These are phyloP conservation scores for Trichoderma lentiforme DNA, from an alignment of 2,329 filamentous ascomycete species.

Conservation along the genomic window DNA sequence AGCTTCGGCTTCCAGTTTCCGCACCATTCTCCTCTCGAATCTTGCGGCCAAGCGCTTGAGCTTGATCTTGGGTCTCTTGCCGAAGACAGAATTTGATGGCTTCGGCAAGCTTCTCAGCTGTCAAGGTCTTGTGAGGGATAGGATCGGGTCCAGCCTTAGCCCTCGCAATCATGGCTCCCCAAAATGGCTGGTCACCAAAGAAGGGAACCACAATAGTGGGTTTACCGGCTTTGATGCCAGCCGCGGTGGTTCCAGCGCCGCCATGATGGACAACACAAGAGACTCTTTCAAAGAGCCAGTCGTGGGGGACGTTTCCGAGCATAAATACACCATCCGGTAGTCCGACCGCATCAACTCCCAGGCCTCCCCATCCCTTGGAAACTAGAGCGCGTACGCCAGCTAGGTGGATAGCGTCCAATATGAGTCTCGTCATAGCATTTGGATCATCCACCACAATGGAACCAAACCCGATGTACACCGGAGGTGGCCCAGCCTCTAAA, in stretches of 20 bases:
- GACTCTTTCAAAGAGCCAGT: slow-evolving; percentile 82
- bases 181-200: slow-evolving; percentile 82
- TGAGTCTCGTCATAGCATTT: slow-evolving; percentile 63
- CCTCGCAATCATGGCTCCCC: slow-evolving; percentile 71
- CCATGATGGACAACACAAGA: slow-evolving; percentile 84
- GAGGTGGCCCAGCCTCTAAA: slow-evolving; percentile 64
- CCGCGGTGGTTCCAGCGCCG: slow-evolving; percentile 82
- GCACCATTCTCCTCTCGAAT: slow-evolving; percentile 66
- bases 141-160: slow-evolving; percentile 71
- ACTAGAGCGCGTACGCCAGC: slow-evolving; percentile 74
- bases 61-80: slow-evolving; percentile 56
- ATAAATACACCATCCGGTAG: slow-evolving; percentile 77
- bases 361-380: slow-evolving; percentile 83
- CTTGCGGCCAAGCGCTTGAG: slow-evolving; percentile 55
- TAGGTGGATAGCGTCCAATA: slow-evolving; percentile 66
- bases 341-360: slow-evolving; percentile 67
- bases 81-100: slow-evolving; percentile 61
- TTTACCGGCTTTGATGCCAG: slow-evolving; percentile 75
- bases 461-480: slow-evolving; percentile 80
- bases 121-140: slow-evolving; percentile 66
- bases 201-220: slow-evolving; percentile 84
- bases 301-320: slow-evolving; percentile 81
- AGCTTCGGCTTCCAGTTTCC: slow-evolving; percentile 61
- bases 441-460: slow-evolving; percentile 80
- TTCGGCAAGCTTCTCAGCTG: slow-evolving; percentile 60